Evolutionary conservation across 2,329 filamentous ascomycete species (phyloP).

Genomic region (Aspergillus glaucus): DNA sequence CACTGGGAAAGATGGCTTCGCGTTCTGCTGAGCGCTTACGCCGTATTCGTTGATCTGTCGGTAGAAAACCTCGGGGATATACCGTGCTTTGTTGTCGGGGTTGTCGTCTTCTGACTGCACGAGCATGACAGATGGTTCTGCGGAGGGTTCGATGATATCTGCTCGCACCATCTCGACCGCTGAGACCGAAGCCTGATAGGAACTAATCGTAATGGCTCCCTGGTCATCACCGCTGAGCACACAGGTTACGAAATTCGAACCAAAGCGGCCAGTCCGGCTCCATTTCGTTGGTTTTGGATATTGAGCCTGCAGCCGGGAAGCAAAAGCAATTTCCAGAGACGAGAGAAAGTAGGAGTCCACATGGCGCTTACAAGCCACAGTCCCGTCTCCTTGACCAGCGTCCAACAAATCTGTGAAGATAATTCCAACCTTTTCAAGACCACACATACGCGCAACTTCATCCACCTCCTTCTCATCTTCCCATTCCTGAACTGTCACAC

Average conservation of each 20-base stretch:
- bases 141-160: conserved; percentile 90
- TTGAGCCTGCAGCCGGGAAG: conserved; percentile 77
- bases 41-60: conserved; percentile 93
- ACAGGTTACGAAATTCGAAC: conserved; percentile 95
- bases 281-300: conserved; percentile 90
- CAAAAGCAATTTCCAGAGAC: conserved; percentile 85
- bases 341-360: conserved; percentile 92
- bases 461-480: conserved; percentile 77
- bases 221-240: conserved; percentile 88
- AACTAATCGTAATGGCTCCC: conserved; percentile 79
- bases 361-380: conserved; percentile 90
- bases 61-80: conserved; percentile 97
- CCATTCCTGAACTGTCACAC: conserved; percentile 79
- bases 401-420: conserved; percentile 92
- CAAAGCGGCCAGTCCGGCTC: conserved; percentile 90
- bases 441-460: conserved; percentile 72
- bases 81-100: conserved; percentile 63
- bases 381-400: conserved; percentile 71
- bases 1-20: conserved; percentile 91
- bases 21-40: conserved; percentile 92
- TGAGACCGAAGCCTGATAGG: conserved; percentile 92
- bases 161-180: conserved; percentile 96
- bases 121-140: conserved; percentile 87
- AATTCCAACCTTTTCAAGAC: conserved; percentile 80
- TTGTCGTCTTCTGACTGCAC: conserved; percentile 83